Evolutionary conservation across 441 rosid genomes (phyloP), one percentile per base, ranked within the genome.

Genomic region (Croton laevigatus): DNA sequence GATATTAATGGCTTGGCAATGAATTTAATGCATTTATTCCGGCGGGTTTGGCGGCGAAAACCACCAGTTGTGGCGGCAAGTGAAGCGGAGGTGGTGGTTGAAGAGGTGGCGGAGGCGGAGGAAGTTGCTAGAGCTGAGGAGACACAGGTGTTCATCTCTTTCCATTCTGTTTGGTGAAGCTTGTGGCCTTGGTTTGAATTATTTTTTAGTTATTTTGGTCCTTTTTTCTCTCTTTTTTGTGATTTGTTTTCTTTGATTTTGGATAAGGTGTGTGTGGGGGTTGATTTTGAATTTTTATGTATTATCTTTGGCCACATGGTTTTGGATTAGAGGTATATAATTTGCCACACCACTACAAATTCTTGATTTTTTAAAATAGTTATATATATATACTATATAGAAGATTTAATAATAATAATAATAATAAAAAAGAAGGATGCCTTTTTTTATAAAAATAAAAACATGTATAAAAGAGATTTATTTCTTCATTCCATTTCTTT

Each of bases 101-200:
- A 1, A 2, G 32, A 1, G 32, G 32, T 27, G 1, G 76, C 23
- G 9, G 69, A 73, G 51, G 76, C 17, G 14, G 69, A 73, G 65
- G 72, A 49, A 42, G 76, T 32, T 57, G 83, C 38, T 52, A 80
- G 72, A 75, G 76, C 78, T 34, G 79, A 71, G 66, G 81, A 67
- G 62, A 80, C 67, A 62, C 76, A 75, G 71, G 72, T 12, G 45
- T 40, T 83, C 85, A 81, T 85, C 38, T 80, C 77, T 79, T 69
- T 71, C 86, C 89, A 85, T 85, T 78, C 74, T 68, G 74, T 11
- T 57, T 58, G n/a, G 44, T 54, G 12, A 37, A 34, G 66, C 73
- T 37, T 40, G 71, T 65, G 67, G 66, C 38, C 8, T 71, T 68
- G 16, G 72, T 53, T 71, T 38, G 66, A 71, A 55, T 40, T 44